phyloP scores from a whole-genome alignment of 1,284 basidiomycete genomes.

The Microstroma glucosiphilum region DNA sequence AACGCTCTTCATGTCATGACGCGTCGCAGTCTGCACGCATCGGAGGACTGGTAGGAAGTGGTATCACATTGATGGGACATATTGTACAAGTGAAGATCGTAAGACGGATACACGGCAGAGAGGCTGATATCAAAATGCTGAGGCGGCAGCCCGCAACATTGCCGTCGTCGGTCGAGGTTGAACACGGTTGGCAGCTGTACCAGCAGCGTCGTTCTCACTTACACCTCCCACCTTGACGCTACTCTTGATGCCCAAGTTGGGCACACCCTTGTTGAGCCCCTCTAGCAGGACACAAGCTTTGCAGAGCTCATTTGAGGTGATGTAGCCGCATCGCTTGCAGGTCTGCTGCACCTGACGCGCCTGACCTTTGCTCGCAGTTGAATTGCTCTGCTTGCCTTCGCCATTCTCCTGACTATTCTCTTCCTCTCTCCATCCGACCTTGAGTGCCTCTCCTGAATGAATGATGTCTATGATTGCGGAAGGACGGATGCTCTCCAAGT shows the following conservation, averaged over 20 bases:
- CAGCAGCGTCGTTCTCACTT: no score
- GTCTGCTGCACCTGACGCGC: conserved; percentile 11
- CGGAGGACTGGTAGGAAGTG: no score
- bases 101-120: no score
- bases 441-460: conserved; percentile 51
- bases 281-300: conserved; percentile 50
- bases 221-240: background rate
- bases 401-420: no score
- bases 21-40: no score
- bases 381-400: background rate
- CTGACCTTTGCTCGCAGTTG: background rate
- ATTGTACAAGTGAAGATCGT: no score
- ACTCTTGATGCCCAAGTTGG: conserved; percentile 33
- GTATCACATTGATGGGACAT: no score
- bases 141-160: no score
- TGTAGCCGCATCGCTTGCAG: conserved; percentile 48
- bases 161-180: no score
- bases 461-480: conserved; percentile 97
- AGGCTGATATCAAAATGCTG: no score
- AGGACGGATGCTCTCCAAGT: conserved; percentile 85
- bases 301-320: conserved; percentile 46
- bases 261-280: conserved; percentile 43
- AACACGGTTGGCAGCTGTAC: no score
- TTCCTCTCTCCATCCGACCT: conserved; percentile 17
- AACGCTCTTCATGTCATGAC: no score